Evolutionary conservation across 805 yeast species (phyloP).

Genomic region (Wickerhamomyces hampshirensis): DNA sequence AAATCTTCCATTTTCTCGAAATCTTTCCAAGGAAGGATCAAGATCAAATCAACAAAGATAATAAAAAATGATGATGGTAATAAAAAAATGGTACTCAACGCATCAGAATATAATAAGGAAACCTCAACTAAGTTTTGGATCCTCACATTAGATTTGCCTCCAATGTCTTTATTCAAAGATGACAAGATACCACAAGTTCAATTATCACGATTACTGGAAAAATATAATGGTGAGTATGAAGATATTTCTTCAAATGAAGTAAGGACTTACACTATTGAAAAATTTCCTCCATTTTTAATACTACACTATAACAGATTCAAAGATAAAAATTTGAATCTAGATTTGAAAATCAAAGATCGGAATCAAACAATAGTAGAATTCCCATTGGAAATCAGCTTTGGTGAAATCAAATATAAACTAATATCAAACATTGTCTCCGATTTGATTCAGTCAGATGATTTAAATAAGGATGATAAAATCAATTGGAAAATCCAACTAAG

Average conservation of each 20-base stretch:
- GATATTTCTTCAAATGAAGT: constrained; percentile 32
- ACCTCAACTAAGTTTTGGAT: constrained; percentile 40
- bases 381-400: constrained; percentile 34
- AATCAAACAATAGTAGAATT: constrained; percentile 64
- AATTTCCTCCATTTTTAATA: constrained; percentile 49
- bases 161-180: constrained; percentile 49
- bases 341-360: constrained; percentile 34
- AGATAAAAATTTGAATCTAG: constrained; percentile 28
- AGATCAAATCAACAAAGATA: constrained; percentile 27
- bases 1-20: constrained; percentile 25
- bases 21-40: constrained; percentile 51
- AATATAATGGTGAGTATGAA: constrained; percentile 31
- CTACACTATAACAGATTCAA: constrained; percentile 54
- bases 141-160: constrained; percentile 57
- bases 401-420: constrained; percentile 34
- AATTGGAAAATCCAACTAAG: constrained; percentile 47
- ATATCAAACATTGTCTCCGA: constrained; percentile 44
- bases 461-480: constrained; percentile 27
- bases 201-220: constrained; percentile 38
- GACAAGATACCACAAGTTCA: constrained; percentile 51
- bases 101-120: constrained; percentile 11
- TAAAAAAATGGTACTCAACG: constrained; percentile 1
- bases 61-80: constrained; percentile 22
- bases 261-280: constrained; percentile 33
- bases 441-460: constrained; percentile 12